Conservation (phyloP, 106 monocot genomes). For the Dendrobium officinale region DNA sequence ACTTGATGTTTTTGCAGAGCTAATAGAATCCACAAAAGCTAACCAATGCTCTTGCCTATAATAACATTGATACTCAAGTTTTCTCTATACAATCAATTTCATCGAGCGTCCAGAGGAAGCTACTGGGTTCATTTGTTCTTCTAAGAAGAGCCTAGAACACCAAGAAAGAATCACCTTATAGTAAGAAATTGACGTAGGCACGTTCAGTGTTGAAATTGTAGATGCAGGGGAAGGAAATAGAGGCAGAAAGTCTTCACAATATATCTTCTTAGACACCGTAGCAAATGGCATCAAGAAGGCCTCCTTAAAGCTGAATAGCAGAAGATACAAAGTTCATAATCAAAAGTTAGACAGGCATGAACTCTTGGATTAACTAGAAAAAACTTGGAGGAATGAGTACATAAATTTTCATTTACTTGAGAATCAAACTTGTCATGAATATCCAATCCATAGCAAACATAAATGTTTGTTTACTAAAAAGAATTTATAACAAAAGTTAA, state of each 20-base stretch:
- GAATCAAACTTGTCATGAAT: constrained; percentile 1
- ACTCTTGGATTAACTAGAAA: not conserved
- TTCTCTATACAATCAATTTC: not conserved
- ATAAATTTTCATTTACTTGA: not conserved
- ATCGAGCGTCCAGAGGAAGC: not conserved
- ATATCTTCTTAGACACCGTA: constrained; percentile 66
- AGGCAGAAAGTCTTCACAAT: constrained; percentile 59
- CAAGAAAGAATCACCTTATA: constrained; percentile 32
- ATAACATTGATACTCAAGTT: not conserved
- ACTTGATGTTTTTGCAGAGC: not conserved
- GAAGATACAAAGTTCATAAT: not conserved
- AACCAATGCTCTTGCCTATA: not conserved
- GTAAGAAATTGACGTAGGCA: constrained; percentile 49
- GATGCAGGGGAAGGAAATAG: constrained; percentile 40
- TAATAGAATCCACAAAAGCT: not conserved
- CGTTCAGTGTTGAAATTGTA: constrained; percentile 15
- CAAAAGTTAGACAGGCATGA: constrained; percentile 1
- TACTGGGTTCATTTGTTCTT: not conserved
- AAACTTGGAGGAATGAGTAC: not conserved
- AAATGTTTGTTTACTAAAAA: not conserved
- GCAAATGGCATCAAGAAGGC: constrained; percentile 71
- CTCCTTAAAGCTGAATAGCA: constrained; percentile 74
- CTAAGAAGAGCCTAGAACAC: not conserved
- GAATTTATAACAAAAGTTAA: not conserved
- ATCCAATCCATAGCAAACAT: not conserved